Evolutionary conservation across 2,329 filamentous ascomycete species (phyloP).

Genomic region (Phialocephala sp.): DNA sequence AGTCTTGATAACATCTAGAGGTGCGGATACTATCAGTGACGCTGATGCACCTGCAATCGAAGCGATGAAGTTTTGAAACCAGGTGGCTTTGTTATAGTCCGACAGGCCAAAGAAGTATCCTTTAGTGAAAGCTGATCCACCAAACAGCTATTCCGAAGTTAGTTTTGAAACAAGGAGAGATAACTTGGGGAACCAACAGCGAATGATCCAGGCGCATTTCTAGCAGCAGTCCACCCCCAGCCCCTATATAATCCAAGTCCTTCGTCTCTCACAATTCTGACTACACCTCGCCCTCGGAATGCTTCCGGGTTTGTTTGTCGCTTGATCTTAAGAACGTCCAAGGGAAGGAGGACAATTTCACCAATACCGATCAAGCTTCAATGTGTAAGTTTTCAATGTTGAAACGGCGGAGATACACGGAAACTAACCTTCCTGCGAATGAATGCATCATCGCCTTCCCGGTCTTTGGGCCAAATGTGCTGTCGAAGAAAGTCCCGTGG

Average conservation of each 20-base stretch:
- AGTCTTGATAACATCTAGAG: conserved; percentile 97
- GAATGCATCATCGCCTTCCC: conserved; percentile 99
- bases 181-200: conserved; percentile 66
- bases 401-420: background rate
- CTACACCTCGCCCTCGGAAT: conserved; percentile 89
- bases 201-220: conserved; percentile 96
- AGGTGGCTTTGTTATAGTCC: conserved; percentile 95
- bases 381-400: background rate
- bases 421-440: conserved; percentile 79
- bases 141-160: conserved; percentile 73
- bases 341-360: conserved; percentile 91
- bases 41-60: conserved; percentile 94
- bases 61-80: conserved; percentile 96
- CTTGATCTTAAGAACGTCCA: conserved; percentile 99
- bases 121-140: conserved; percentile 96
- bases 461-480: conserved; percentile 91
- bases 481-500: conserved; percentile 84
- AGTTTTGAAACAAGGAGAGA: background rate
- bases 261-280: conserved; percentile 90
- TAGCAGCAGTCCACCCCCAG: conserved; percentile 96
- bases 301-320: conserved; percentile 98
- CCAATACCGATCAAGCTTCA: conserved; percentile 90
- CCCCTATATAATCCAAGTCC: conserved; percentile 95
- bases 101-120: conserved; percentile 88
- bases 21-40: conserved; percentile 94